These are phyloP conservation scores for Alternaria gaisen DNA, from an alignment of 2,329 filamentous ascomycete species.

Conservation along the genomic window DNA sequence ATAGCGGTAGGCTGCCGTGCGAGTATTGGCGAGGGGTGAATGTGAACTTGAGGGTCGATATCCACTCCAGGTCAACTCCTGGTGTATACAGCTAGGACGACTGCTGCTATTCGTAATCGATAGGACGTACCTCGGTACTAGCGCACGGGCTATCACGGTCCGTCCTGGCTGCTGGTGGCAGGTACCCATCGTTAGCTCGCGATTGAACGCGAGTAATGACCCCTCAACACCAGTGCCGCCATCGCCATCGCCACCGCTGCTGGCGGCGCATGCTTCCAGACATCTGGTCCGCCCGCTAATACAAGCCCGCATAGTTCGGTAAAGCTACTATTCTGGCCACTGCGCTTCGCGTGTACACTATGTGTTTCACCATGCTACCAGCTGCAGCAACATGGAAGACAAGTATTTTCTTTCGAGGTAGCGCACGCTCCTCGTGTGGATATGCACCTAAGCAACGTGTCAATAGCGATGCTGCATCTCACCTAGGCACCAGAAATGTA, in stretches of 20 bases:
- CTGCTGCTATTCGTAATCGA: neutral
- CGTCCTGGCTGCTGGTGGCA: neutral
- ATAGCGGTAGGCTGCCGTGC: slow-evolving; percentile 10
- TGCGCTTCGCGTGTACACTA: slow-evolving; percentile 20
- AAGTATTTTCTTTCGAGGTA: neutral
- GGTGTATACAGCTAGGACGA: neutral
- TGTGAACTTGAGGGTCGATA: neutral
- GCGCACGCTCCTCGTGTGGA: slow-evolving; percentile 5
- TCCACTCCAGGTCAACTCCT: neutral
- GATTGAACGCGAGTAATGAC: slow-evolving; percentile 18
- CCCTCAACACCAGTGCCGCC: slow-evolving; percentile 44
- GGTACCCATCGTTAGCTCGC: slow-evolving; percentile 1
- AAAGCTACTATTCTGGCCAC: slow-evolving; percentile 12
- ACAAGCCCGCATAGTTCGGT: slow-evolving; percentile 29
- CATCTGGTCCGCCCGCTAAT: slow-evolving; percentile 28
- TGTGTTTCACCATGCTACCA: slow-evolving; percentile 9
- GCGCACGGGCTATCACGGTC: neutral
- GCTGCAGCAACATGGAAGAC: slow-evolving; percentile 1
- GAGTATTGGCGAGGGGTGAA: neutral
- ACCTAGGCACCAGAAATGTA: neutral
- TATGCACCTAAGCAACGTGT: slow-evolving; percentile 12
- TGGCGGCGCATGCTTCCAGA: slow-evolving; percentile 27
- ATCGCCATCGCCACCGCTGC: slow-evolving; percentile 29
- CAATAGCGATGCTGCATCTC: slow-evolving; percentile 6
- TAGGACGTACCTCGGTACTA: neutral